Conservation (phyloP, 2,329 filamentous ascomycete genomes). For the Aspergillus aculeatinus region DNA sequence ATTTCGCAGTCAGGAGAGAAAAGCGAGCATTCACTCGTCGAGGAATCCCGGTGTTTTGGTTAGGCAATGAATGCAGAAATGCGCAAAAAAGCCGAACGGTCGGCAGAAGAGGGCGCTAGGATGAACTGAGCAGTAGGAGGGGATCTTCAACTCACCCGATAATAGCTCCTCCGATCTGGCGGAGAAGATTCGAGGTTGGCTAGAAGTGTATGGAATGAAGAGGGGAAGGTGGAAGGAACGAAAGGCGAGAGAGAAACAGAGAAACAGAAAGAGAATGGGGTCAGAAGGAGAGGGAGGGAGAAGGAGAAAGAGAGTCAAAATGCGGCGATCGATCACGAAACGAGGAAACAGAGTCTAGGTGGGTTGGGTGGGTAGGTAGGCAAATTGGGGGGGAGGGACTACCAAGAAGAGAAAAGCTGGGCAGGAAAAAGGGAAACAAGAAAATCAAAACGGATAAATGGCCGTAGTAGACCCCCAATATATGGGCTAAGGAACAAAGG, state of each 20-base stretch:
- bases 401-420: slow-evolving; percentile 3
- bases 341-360: slow-evolving; percentile 6
- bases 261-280: slow-evolving; percentile 20
- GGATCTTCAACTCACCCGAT: slow-evolving; percentile 5
- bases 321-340: slow-evolving; percentile 6
- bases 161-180: slow-evolving; percentile 15
- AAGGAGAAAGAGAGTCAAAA: slow-evolving; percentile 6
- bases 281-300: slow-evolving; percentile 4
- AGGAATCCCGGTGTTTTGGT: slow-evolving; percentile 1
- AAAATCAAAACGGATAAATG: background rate
- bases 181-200: slow-evolving; percentile 23
- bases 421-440: background rate
- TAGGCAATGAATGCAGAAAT: slow-evolving; percentile 8
- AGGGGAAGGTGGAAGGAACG: slow-evolving; percentile 25
- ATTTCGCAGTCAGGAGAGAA: slow-evolving; percentile 1
- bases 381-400: slow-evolving; percentile 1
- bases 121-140: background rate
- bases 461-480: slow-evolving; percentile 8
- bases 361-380: background rate
- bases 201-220: slow-evolving; percentile 22
- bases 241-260: slow-evolving; percentile 31
- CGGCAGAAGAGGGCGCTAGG: slow-evolving; percentile 7
- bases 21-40: background rate
- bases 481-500: slow-evolving; percentile 14
- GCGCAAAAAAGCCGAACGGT: slow-evolving; percentile 12